A percentile compares a stretch with the other conserved stretches of the same genome.
These are phyloP conservation scores for Xanthoconium separans DNA, from an alignment of 1,284 basidiomycete species.

Conservation along the genomic window DNA sequence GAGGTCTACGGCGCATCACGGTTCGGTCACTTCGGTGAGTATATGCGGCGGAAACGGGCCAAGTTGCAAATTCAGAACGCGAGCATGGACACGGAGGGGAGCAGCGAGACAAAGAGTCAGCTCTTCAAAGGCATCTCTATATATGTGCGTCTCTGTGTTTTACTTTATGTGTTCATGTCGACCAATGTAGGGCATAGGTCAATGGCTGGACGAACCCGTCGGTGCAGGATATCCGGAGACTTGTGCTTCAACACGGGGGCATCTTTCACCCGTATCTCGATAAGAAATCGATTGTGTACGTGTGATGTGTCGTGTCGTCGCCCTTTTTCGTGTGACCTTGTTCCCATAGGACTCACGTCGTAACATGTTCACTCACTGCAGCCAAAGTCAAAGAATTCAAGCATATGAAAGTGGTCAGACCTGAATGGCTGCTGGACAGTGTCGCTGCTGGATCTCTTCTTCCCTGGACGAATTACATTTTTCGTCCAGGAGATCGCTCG, in stretches of 20 bases:
- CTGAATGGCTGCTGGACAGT: slow-evolving; percentile 86
- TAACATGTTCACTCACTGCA: slow-evolving; percentile 88
- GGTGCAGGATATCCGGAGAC: slow-evolving; percentile 77
- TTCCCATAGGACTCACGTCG: slow-evolving; percentile 70
- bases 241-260: slow-evolving; percentile 85
- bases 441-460: slow-evolving; percentile 64
- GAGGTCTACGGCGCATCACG: slow-evolving; percentile 73
- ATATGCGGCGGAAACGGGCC: slow-evolving; percentile 86
- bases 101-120: slow-evolving; percentile 36
- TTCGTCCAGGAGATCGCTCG: slow-evolving; percentile 45
- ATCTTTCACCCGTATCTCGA: slow-evolving; percentile 83
- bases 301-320: slow-evolving; percentile 13
- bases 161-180: neutral
- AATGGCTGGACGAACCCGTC: slow-evolving; percentile 92
- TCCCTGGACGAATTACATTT: slow-evolving; percentile 73
- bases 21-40: slow-evolving; percentile 85
- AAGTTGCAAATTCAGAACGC: slow-evolving; percentile 88
- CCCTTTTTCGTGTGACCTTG: slow-evolving; percentile 3
- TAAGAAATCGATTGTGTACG: slow-evolving; percentile 72
- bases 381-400: slow-evolving; percentile 88
- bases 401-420: slow-evolving; percentile 83
- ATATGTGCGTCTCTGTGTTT: slow-evolving; percentile 56
- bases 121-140: slow-evolving; percentile 77
- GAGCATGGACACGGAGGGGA: slow-evolving; percentile 44
- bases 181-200: slow-evolving; percentile 48